These are phyloP conservation scores for Apiotrichum laibachii DNA, from an alignment of 1,284 basidiomycete genomes.

Conservation along the genomic window DNA sequence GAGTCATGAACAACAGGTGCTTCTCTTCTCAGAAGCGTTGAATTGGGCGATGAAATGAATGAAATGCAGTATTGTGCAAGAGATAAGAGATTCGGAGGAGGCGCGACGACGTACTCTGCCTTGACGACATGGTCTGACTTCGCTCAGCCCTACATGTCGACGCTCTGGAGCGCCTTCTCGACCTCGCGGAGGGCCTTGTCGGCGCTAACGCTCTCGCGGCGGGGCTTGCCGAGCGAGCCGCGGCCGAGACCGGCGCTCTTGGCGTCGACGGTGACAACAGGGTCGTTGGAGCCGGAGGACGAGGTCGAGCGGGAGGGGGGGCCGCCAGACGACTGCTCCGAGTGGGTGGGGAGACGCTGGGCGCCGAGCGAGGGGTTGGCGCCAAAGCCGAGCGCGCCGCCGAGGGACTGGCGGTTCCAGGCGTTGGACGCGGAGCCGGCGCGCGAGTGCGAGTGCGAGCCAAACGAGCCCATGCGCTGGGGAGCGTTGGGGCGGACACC, in stretches of 20 bases:
- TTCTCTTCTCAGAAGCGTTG: too few species aligned
- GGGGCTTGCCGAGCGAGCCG: constrained; percentile 12
- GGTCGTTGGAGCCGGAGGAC: constrained; percentile 25
- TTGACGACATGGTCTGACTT: too few species aligned
- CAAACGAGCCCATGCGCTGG: constrained; percentile 18
- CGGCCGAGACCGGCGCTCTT: constrained; percentile 18
- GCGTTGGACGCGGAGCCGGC: constrained; percentile 36
- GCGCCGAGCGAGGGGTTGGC: constrained; percentile 22
- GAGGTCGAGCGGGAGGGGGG: constrained; percentile 26
- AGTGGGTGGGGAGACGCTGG: constrained; percentile 40
- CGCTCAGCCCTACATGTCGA: constrained; percentile 28
- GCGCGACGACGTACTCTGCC: too few species aligned
- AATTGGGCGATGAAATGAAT: too few species aligned
- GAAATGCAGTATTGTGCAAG: too few species aligned
- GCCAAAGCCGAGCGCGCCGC: constrained; percentile 31
- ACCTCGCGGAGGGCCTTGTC: constrained; percentile 66
- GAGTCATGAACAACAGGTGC: too few species aligned
- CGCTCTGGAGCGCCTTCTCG: constrained; percentile 65
- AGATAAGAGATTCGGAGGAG: too few species aligned
- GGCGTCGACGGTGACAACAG: constrained; percentile 31
- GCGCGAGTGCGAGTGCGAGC: constrained; percentile 31
- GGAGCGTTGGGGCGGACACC: not conserved
- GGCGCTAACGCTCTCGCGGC: constrained; percentile 54
- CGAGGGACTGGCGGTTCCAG: constrained; percentile 31
- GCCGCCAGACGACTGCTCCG: constrained; percentile 31